Evolutionary conservation across 495 filamentous ascomycete species (phyloP).

Genomic region (Aspergillus homomorphus): DNA sequence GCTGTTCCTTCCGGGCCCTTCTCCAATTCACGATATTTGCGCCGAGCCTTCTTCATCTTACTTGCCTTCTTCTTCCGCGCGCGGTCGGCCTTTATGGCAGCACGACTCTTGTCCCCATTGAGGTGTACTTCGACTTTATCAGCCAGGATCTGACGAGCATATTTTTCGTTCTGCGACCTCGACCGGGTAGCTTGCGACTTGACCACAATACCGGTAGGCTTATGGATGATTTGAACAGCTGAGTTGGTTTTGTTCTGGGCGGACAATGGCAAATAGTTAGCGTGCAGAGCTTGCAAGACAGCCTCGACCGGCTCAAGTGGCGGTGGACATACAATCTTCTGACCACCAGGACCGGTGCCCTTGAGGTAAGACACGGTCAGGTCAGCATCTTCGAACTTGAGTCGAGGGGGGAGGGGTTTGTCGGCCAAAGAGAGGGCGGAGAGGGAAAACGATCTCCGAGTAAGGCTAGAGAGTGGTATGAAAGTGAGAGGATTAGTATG

Average conservation of each 20-base stretch:
- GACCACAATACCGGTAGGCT: constrained; percentile 82
- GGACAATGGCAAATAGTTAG: constrained; percentile 1
- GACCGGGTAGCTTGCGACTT: constrained; percentile 92
- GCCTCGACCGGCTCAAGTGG: constrained; percentile 2
- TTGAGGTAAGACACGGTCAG: constrained; percentile 83
- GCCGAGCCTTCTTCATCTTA: constrained; percentile 59
- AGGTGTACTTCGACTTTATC: constrained; percentile 69
- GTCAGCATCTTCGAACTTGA: constrained; percentile 71
- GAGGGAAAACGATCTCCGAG: constrained; percentile 26
- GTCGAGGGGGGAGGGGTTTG: constrained; percentile 70
- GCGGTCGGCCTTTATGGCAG: constrained; percentile 51
- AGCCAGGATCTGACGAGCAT: constrained; percentile 74
- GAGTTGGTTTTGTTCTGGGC: constrained; percentile 93
- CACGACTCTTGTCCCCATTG: constrained; percentile 57
- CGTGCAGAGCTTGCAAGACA: neutral
- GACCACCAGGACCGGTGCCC: constrained; percentile 88
- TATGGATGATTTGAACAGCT: constrained; percentile 88
- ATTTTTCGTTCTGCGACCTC: constrained; percentile 82
- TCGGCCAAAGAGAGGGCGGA: constrained; percentile 20
- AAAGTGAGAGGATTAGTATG: neutral
- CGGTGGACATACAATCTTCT: constrained; percentile 66
- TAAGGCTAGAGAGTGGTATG: neutral
- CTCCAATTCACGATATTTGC: constrained; percentile 60
- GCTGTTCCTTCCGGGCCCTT: constrained; percentile 42
- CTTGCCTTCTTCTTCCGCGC: constrained; percentile 63